Evolutionary conservation across 495 filamentous ascomycete genomes (phyloP).

Genomic region (Neurospora sp.): DNA sequence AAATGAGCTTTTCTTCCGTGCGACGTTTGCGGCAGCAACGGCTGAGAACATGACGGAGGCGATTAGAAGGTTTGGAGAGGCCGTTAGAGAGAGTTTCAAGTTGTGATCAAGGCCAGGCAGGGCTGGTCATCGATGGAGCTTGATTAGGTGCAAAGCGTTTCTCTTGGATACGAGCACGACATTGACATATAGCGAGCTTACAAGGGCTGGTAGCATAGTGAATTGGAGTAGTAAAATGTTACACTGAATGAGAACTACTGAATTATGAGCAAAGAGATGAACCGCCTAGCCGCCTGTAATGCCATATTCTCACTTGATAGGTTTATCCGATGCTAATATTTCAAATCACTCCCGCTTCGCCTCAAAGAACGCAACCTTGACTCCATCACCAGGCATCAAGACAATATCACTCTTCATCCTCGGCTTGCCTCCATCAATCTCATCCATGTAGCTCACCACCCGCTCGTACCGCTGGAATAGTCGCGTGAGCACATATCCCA

Average conservation of each 20-base stretch:
- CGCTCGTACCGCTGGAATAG: conserved; percentile 60
- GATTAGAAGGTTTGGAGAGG: conserved; percentile 62
- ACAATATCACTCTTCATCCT: conserved; percentile 57
- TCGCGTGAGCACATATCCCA: conserved; percentile 60
- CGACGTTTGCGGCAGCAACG: conserved; percentile 77
- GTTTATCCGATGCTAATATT: background rate
- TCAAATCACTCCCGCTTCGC: conserved; percentile 14
- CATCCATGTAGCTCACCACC: conserved; percentile 41
- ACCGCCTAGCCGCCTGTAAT: background rate
- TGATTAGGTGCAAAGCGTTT: background rate
- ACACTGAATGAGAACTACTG: background rate
- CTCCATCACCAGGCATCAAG: conserved; percentile 50
- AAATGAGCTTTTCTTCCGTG: conserved; percentile 66
- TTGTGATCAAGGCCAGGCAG: conserved; percentile 3
- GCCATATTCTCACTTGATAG: background rate
- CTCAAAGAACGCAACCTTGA: conserved; percentile 50
- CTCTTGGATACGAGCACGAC: background rate
- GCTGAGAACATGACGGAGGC: conserved; percentile 67
- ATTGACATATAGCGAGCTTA: background rate
- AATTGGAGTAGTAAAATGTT: background rate
- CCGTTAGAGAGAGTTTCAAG: conserved; percentile 56
- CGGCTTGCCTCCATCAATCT: conserved; percentile 38
- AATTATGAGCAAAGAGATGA: background rate
- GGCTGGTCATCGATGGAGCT: background rate
- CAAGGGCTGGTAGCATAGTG: background rate